Base-by-base conservation (phyloP, 2,329 filamentous ascomycete genomes). In the Pseudogymnoascus sp. region DNA sequence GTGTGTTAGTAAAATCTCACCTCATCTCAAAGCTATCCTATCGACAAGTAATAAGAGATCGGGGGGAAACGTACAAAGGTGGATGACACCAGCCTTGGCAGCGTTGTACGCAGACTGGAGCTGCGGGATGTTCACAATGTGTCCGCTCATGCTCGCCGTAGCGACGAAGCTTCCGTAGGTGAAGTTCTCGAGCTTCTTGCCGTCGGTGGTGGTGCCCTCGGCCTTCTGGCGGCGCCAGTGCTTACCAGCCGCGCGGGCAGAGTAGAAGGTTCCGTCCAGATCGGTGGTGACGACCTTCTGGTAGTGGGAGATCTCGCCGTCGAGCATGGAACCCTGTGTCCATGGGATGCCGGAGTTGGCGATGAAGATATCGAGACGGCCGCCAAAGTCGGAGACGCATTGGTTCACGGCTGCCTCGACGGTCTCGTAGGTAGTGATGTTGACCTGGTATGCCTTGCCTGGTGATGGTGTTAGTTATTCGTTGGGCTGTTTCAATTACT, bases 281-380 rank as follows among this genome's bases (percentile, higher is more conserved):
- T 95, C 89, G 60, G 88, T 87, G 56, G 80, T 77, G 68, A 91
- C 80, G 40, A 93, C 87, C 65, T 85, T 82, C 60, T 81, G 80
- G 76, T 89, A 90, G 69, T 85, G 82, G 16, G 85, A 81, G 16
- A 86, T 72, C 4, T 83, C 77, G 24, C 86, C 87, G 65, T 90
- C 86, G 37, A 90, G 79, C 72, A 88, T 85, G 7, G 85, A 73
- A 0, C 87, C 87, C 64, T 90, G 80, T 1, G 82, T 86, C 88
- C 88, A 93, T 0, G 86, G 81, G 62, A 92, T 86, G 61, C 89
- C 89, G 13, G 87, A 86, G 72, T 95, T 93, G 68, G 90, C 89
- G 50, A 93, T 84, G 70, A 93, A 91, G 68, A 91, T 80, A 70
- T 93, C 90, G 7, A 93, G 82, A 4, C 88, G 84, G 64, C 86